A percentile compares a stretch with the other conserved stretches of the same genome.
These are phyloP conservation scores for Austroboletus festivus DNA, from an alignment of 768 basidiomycete species.

Conservation along the genomic window DNA sequence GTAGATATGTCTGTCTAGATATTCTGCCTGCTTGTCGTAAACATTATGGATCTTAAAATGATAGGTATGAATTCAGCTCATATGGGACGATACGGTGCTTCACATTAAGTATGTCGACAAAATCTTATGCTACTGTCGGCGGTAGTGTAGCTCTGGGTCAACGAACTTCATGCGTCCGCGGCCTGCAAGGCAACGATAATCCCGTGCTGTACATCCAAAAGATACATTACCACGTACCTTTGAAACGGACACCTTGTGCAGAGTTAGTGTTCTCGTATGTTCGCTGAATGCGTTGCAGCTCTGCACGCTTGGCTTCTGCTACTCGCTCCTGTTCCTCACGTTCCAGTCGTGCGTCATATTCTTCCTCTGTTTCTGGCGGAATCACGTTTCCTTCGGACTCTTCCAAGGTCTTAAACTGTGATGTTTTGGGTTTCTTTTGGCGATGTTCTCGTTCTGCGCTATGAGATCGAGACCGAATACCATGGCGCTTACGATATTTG, in stretches of 20 bases:
- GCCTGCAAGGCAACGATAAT: conserved; percentile 33
- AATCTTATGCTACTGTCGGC: conserved; percentile 13
- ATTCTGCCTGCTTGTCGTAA: conserved; percentile 12
- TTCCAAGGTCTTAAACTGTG: conserved; percentile 8
- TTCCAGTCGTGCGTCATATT: conserved; percentile 67
- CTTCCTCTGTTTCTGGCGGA: conserved; percentile 61
- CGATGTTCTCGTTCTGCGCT: conserved; percentile 28
- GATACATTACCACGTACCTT: conserved; percentile 41
- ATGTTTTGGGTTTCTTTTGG: conserved; percentile 27
- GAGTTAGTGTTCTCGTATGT: conserved; percentile 32
- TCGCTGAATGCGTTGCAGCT: conserved; percentile 49
- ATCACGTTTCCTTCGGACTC: conserved; percentile 5
- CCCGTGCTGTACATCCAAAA: background rate
- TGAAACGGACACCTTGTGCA: conserved; percentile 56
- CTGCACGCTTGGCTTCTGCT: conserved; percentile 42
- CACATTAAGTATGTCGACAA: background rate
- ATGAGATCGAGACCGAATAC: conserved; percentile 24
- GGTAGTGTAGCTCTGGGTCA: conserved; percentile 50
- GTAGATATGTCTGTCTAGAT: conserved; percentile 17
- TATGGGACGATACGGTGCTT: background rate
- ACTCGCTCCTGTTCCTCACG: conserved; percentile 62
- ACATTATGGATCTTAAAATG: conserved; percentile 2
- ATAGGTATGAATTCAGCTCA: background rate
- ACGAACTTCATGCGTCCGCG: conserved; percentile 67
- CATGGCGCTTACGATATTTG: conserved; percentile 21